Evolutionary conservation across 306 rosid species (phyloP), one percentile per base, ranked within the genome.

Genomic region (Sechiopsis laciniata): DNA sequence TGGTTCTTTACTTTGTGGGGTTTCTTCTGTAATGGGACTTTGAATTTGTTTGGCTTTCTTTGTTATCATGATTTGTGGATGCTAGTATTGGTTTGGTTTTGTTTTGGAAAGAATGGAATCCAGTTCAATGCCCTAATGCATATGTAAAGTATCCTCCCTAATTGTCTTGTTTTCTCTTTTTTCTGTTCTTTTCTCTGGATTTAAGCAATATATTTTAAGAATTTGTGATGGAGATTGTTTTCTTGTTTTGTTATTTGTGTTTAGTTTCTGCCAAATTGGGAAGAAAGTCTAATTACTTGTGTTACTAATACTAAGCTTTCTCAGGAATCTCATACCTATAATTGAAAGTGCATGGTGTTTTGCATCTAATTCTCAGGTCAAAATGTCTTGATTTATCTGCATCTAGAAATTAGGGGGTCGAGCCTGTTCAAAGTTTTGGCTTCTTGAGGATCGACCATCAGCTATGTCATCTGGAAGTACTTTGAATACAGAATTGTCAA

Each of bases 401-500:
- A 58, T 19, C 75, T 75, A 77, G 71, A 82, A 72, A 71, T 78
- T 63, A 72, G 85, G 65, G 78, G 59, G 58, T 72, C 52, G 55
- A 77, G 53, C 80, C 68, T 74, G 79, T 76, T 82, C 57, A 12
- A 75, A 75, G 16, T 76, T 78, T 53, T 81, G 62, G 78, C 73
- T 42, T 71, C 78, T 76, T 45, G 76, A 56, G 75, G 17, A 14
- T 50, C 58, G 19, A 26, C 57, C 57, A 55, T 79, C 74, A 66
- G 70, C 56, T 37, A 93, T 90, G 97, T 76, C 91, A 70, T 77
- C 94, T 3, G 77, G 64, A 52, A 68, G 82, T 75, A 83, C 90
- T 82, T 82, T 93, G 87, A 78, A 86, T 73, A 83, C 75, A n/a
- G 85, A 82, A 73, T 68, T 93, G 81, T 88, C 97, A 2, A 90